phyloP scores from a whole-genome alignment of 148 eudicot species.

The Polygonum maritimum region DNA sequence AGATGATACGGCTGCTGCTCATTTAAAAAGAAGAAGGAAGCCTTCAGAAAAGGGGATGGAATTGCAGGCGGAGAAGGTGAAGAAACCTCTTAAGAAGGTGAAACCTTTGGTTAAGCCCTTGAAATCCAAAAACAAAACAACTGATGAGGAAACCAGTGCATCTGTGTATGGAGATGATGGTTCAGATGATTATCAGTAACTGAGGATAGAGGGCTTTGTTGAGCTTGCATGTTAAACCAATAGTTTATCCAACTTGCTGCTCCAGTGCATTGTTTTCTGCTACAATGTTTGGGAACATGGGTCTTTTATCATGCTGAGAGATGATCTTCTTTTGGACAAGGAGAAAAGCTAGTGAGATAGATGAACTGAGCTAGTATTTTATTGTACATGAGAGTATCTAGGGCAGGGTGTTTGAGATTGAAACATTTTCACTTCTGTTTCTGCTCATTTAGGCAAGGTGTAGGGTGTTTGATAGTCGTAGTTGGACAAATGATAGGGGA shows the following conservation, averaged over 20 bases:
- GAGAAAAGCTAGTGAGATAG: not conserved
- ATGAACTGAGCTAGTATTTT: not conserved
- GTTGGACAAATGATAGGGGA: not conserved
- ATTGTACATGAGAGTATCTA: not conserved
- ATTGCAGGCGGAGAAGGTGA: constrained; percentile 57
- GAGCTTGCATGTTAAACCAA: not conserved
- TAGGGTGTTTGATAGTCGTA: not conserved
- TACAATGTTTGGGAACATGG: not conserved
- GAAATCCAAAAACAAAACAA: constrained; percentile 18
- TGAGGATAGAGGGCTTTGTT: not conserved
- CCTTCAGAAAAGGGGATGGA: constrained; percentile 81
- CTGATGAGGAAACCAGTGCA: constrained; percentile 20
- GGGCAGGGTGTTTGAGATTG: not conserved
- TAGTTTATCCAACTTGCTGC: not conserved
- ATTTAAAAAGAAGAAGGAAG: constrained; percentile 57
- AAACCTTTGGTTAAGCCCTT: constrained; percentile 23
- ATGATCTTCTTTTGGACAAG: not conserved
- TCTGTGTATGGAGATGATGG: constrained; percentile 18
- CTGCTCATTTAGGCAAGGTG: too few relatives aligned
- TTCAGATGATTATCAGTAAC: constrained; percentile 20
- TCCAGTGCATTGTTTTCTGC: not conserved
- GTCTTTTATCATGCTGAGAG: not conserved
- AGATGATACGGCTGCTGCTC: constrained; percentile 54
- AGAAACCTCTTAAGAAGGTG: constrained; percentile 37
- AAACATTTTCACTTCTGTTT: not conserved